A percentile compares a stretch with the other conserved stretches of the same genome.
Conservation (phyloP, 495 filamentous ascomycete species). For the Penicillium antarcticum region DNA sequence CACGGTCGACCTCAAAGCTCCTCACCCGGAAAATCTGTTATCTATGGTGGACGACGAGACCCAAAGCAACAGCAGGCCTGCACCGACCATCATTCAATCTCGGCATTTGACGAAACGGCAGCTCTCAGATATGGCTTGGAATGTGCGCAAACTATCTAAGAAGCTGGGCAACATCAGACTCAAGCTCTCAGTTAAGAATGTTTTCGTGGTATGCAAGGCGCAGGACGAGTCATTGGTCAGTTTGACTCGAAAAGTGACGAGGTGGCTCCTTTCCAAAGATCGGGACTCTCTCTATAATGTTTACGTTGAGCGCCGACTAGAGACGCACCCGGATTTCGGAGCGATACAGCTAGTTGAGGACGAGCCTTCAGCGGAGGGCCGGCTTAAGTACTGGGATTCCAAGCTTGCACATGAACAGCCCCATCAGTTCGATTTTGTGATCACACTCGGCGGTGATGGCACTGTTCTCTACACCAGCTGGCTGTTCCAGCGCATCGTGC, state of each 20-base stretch:
- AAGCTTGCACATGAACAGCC: constrained; percentile 72
- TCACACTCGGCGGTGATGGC: constrained; percentile 94
- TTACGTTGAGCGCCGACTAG: constrained; percentile 72
- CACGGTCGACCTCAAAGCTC: constrained; percentile 10
- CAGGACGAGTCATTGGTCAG: constrained; percentile 79
- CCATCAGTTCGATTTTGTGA: constrained; percentile 87
- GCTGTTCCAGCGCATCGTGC: constrained; percentile 96
- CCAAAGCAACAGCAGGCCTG: constrained; percentile 10
- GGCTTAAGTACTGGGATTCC: constrained; percentile 80
- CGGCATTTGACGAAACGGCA: constrained; percentile 86
- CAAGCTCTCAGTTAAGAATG: constrained; percentile 72
- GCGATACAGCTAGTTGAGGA: constrained; percentile 55
- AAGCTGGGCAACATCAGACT: constrained; percentile 74
- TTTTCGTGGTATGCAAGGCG: constrained; percentile 88
- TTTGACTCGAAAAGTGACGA: constrained; percentile 70
- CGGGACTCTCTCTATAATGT: constrained; percentile 69
- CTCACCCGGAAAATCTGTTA: constrained; percentile 17
- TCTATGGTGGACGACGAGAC: constrained; percentile 21
- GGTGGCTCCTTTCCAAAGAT: constrained; percentile 82
- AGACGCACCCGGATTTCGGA: constrained; percentile 69
- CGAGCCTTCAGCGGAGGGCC: constrained; percentile 50
- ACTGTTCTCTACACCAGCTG: constrained; percentile 94
- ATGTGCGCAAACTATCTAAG: constrained; percentile 86
- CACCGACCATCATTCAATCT: constrained; percentile 45
- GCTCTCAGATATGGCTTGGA: constrained; percentile 92